These are phyloP conservation scores for Globisporangium radiosum DNA, from an alignment of 352 stramenopile genomes.

Conservation along the genomic window DNA sequence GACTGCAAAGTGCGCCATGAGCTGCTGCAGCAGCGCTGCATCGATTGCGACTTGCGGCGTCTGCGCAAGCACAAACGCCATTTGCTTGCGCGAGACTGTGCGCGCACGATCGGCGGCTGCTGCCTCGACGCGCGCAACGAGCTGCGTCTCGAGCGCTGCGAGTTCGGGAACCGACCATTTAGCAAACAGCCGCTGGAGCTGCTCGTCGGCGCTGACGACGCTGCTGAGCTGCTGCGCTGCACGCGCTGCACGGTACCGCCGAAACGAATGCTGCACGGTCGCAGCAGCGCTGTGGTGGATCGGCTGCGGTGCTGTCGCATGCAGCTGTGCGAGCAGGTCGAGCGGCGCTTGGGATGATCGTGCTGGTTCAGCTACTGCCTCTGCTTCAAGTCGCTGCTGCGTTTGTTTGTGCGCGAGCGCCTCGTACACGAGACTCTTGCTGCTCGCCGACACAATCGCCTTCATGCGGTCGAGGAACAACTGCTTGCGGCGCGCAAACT, in stretches of 20 bases:
- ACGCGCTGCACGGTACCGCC: slow-evolving; percentile 23
- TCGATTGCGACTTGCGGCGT: slow-evolving; percentile 32
- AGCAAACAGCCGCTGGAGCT: slow-evolving; percentile 31
- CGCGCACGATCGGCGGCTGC: neutral
- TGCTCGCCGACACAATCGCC: slow-evolving; percentile 50
- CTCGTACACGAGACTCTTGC: slow-evolving; percentile 71
- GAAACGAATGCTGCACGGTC: slow-evolving; percentile 33
- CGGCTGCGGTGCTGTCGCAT: slow-evolving; percentile 13
- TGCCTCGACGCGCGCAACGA: no score
- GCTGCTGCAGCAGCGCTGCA: slow-evolving; percentile 25
- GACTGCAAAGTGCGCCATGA: slow-evolving; percentile 42
- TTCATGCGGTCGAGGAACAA: slow-evolving; percentile 75
- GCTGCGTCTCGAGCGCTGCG: slow-evolving; percentile 20
- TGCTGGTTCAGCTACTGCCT: neutral
- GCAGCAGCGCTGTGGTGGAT: slow-evolving; percentile 40
- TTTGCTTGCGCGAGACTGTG: slow-evolving; percentile 38
- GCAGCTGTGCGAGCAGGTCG: slow-evolving; percentile 19
- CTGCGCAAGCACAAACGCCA: slow-evolving; percentile 48
- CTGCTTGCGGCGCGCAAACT: slow-evolving; percentile 70
- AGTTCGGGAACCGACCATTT: slow-evolving; percentile 39
- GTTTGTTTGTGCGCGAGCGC: slow-evolving; percentile 46
- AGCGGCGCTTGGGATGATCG: neutral
- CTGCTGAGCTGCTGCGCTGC: slow-evolving; percentile 4
- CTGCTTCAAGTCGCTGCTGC: slow-evolving; percentile 16
- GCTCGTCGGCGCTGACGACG: slow-evolving; percentile 27